Percentiles rank a stretch among this genome's conserved stretches.
Evolutionary conservation across 768 basidiomycete species (phyloP).

Genomic region (Rhizopogon vesiculosus): DNA sequence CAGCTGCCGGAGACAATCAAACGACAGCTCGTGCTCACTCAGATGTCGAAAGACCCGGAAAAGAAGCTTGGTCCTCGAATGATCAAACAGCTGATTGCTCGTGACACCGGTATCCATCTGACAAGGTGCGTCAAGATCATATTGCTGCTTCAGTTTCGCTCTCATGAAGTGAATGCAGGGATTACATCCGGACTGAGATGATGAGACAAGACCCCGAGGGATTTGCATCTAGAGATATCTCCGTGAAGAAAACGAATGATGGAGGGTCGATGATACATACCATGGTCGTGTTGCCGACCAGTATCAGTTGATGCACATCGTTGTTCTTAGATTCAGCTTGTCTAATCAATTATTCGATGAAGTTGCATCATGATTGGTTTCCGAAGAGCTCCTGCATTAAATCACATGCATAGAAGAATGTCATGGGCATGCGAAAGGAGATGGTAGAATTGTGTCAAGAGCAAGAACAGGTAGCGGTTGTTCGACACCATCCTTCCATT

Average conservation of each 20-base stretch:
- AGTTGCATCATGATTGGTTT: neutral
- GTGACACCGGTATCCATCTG: constrained; percentile 29
- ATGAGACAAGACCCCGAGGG: constrained; percentile 8
- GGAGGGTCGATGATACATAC: neutral
- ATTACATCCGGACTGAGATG: constrained; percentile 11
- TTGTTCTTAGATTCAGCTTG: neutral
- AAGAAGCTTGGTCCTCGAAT: constrained; percentile 22
- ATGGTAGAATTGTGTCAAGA: neutral
- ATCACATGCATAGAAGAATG: no score
- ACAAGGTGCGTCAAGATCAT: constrained; percentile 14
- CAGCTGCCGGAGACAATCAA: constrained; percentile 24
- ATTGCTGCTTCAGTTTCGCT: neutral
- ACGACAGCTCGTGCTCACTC: constrained; percentile 28
- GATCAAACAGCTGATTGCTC: constrained; percentile 25
- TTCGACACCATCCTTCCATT: neutral
- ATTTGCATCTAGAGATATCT: constrained; percentile 8
- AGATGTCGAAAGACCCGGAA: constrained; percentile 29
- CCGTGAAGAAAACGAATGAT: neutral
- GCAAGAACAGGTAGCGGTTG: neutral
- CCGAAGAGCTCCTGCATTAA: neutral
- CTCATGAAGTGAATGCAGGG: constrained; percentile 1
- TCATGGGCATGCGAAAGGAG: no score
- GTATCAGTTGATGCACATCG: neutral
- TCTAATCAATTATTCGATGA: no score
- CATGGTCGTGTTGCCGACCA: neutral